Evolutionary conservation across 2,329 filamentous ascomycete species (phyloP), one percentile per base, ranked within the genome.

Genomic region (Paraconiothyrium sp.): DNA sequence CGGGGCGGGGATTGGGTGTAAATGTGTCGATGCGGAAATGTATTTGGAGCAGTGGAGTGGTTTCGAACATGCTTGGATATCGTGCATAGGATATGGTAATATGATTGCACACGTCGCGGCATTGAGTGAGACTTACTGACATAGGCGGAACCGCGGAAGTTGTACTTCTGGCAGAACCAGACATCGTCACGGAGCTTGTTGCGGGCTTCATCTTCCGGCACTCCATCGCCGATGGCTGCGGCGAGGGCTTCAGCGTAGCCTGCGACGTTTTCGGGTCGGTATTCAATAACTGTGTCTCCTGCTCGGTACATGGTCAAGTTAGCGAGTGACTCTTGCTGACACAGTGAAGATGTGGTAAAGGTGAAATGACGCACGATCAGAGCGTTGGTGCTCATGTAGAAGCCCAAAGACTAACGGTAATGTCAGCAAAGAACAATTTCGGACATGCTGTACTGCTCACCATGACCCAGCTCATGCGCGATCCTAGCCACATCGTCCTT

Each of bases 391-490:
- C 32, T 56, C 54, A 20, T 56, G 54, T 5, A 47, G 3, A n/a
- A 56, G 54, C 5, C 54, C 54, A 9, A 56, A 48, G 30, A 56
- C 54, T 56, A 24, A 48, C 20, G 14, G 7, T 7, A 20, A 4
- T 14, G 35, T 30, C 32, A 43, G 51, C 37, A 54, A 10, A 34
- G 14, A 30, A 35, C 6, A 30, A n/a, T 8, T 1, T 20, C 20
- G 16, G 7, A 11, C 30, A 35, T 24, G 16, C 6, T 20, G 22
- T 9, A 16, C 20, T 22, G 16, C 54, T 37, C 32, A 56, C 54
- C 54, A 13, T 56, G 54, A 16, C 54, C 54, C 30, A 56, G 13
- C 32, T 56, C 54, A 47, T 56, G 54, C 54, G 54, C 54, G 30
- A 56, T 56, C 13, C 24, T 46, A n/a, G 20, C 24, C n/a, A 37